Evolutionary conservation across 768 basidiomycete genomes (phyloP).

Genomic region (Rickenella mellea): DNA sequence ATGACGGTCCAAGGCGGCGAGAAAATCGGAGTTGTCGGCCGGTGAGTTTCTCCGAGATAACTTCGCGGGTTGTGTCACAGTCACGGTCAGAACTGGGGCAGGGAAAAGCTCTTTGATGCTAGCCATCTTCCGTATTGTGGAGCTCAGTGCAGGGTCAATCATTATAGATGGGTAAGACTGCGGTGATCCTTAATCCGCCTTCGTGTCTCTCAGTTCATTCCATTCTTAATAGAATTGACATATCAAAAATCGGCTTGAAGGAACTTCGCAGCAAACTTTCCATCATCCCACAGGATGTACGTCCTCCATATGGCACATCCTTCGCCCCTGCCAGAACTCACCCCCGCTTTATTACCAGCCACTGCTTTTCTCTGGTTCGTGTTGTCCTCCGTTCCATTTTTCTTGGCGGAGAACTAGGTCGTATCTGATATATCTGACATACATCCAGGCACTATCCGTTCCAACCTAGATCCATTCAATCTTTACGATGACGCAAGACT

Average conservation of each 20-base stretch:
- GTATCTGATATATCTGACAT: constrained; percentile 22
- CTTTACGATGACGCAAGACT: constrained; percentile 54
- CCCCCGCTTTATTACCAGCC: constrained; percentile 46
- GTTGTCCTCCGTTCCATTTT: constrained; percentile 24
- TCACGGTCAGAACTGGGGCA: constrained; percentile 32
- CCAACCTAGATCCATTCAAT: constrained; percentile 37
- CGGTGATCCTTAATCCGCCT: neutral
- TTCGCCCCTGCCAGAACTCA: too few relatives aligned
- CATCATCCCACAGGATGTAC: constrained; percentile 62
- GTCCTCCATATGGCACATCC: constrained; percentile 28
- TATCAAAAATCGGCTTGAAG: constrained; percentile 56
- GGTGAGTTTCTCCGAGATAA: constrained; percentile 17
- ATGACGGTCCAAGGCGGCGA: constrained; percentile 55
- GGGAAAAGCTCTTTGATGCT: constrained; percentile 58
- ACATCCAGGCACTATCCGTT: constrained; percentile 42
- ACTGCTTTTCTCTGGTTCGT: constrained; percentile 44
- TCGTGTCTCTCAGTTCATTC: neutral
- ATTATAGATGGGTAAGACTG: constrained; percentile 44
- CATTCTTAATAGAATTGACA: constrained; percentile 41
- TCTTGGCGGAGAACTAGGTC: constrained; percentile 41
- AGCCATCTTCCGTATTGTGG: constrained; percentile 60
- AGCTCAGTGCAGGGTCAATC: constrained; percentile 51
- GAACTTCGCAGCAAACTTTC: constrained; percentile 51
- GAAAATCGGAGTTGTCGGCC: constrained; percentile 71
- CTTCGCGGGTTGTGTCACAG: neutral